A percentile compares a stretch with the other conserved stretches of the same genome.
These are phyloP conservation scores for Podaxis carcinomalis DNA, from an alignment of 768 basidiomycete genomes.

Conservation along the genomic window DNA sequence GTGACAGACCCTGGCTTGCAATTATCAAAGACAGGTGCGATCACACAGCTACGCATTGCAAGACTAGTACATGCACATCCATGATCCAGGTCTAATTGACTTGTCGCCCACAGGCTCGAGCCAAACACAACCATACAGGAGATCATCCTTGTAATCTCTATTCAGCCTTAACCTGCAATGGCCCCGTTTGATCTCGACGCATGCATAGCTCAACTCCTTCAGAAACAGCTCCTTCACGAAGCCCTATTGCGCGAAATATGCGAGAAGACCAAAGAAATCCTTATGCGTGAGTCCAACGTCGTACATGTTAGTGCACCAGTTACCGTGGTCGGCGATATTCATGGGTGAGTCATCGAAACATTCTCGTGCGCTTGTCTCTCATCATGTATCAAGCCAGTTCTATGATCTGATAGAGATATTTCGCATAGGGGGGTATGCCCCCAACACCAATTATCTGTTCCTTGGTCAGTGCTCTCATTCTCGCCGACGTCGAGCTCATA, in stretches of 20 bases:
- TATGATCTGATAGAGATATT: slow-evolving; percentile 99
- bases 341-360: slow-evolving; percentile 67
- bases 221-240: slow-evolving; percentile 93
- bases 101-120: neutral
- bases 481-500: slow-evolving; percentile 8
- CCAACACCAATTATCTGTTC: slow-evolving; percentile 97
- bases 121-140: slow-evolving; percentile 21
- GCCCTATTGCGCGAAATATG: slow-evolving; percentile 96
- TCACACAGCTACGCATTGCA: neutral
- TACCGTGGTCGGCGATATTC: slow-evolving; percentile 98
- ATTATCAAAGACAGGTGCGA: no score
- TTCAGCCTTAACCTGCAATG: slow-evolving; percentile 27
- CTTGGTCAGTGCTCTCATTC: slow-evolving; percentile 58
- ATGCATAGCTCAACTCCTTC: slow-evolving; percentile 85
- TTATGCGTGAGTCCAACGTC: slow-evolving; percentile 98
- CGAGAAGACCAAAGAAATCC: slow-evolving; percentile 98
- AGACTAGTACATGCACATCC: neutral
- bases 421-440: slow-evolving; percentile 95
- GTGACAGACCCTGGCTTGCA: no score
- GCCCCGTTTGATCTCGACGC: slow-evolving; percentile 93
- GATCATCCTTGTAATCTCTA: slow-evolving; percentile 16
- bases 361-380: slow-evolving; percentile 18
- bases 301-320: slow-evolving; percentile 96
- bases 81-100: neutral
- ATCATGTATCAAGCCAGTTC: slow-evolving; percentile 79